Evolutionary conservation across 768 basidiomycete genomes (phyloP), one percentile per base, ranked within the genome.

Genomic region (Pleurotus platypus): DNA sequence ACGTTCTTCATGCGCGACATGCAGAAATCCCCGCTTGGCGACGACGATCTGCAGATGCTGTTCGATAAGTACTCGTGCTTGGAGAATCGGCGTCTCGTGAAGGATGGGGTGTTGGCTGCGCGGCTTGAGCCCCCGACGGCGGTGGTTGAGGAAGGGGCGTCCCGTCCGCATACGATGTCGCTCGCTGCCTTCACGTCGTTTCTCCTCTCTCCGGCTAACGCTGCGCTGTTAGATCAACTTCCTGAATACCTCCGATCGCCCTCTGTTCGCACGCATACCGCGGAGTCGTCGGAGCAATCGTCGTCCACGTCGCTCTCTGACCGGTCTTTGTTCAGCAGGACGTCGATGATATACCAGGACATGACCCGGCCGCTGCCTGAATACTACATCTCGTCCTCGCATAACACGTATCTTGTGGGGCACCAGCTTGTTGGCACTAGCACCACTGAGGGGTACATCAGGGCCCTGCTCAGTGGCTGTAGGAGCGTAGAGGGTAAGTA

Each of bases 291-390:
- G 30, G 30, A 35, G 30, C 30, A 11, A 35, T 35, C 30, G 1
- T 35, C 30, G 30, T 35, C 30, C 8, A 35, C 8, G 4, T 11
- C 30, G 1, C 11, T 35, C 30, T 35, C 30, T 35, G 30, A 35
- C 2, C 30, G 8, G 4, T 18, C 42, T 45, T 22, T 18, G n/a
- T 70, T 66, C 85, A 67, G 64, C 73, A 68, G 45, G 62, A 72
- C 46, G 60, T 60, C 16, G 72, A 75, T 45, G 13, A 72, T 86
- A 4, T 78, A 77, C 69, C 91, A 94, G 49, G 89, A 97, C 63
- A 98, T 98, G 97, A 89, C 88, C 0, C 76, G 81, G 1, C 93
- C 96, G 1, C 75, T 97, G 12, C 82, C 85, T 1, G 90, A 98
- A 57, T 98, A 98, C 46, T 95, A 80, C 65, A 85, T 96, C 64